Evolutionary conservation across 805 yeast genomes (phyloP), one percentile per base, ranked within the genome.

Genomic region (Scheffersomyces spartinae): DNA sequence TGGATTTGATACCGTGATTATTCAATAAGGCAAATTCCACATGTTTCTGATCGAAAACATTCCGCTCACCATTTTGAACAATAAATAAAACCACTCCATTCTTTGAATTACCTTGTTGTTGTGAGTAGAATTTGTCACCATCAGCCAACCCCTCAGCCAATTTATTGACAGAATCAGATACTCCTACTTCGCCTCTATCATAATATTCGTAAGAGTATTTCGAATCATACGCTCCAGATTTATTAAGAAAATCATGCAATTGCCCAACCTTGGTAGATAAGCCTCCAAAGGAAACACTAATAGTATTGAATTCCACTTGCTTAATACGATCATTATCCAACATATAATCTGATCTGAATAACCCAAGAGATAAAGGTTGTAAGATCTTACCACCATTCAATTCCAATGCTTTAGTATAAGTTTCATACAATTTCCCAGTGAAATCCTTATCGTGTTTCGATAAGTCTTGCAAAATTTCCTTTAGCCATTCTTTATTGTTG

Each of bases 221-320:
- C 12, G 55, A 38, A 35, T 56, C 56, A 42, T 80, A 81, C n/a
- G 52, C 49, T 3, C 85, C 85, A 6, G 58, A 42, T 4, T 51
- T 43, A 44, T 80, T 78, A 42, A 79, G 51, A 39, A 68, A 82
- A 12, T 63, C 49, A 50, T 91, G 98, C 29, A 83, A 56, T 36
- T 70, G 61, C 12, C 91, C 80, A 14, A 83, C 88, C 45, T 77
- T 80, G 9, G 84, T 49, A 2, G 94, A 77, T 29, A 91, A 61
- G 0, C 94, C 97, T 12, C 94, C 95, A 57, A 91, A 91, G 1
- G 96, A 86, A 3, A 88, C 95, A 41, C 95, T 80, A 3, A 91
- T 83, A 1, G 98, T 86, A 52, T 91, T 91, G 58, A 88, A 88
- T 49, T 91, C 99, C 26, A 91, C 91, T 51, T 91, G 98, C 45